These are phyloP conservation scores for Lentinula sp. DNA, from an alignment of 768 basidiomycete species.

Conservation along the genomic window DNA sequence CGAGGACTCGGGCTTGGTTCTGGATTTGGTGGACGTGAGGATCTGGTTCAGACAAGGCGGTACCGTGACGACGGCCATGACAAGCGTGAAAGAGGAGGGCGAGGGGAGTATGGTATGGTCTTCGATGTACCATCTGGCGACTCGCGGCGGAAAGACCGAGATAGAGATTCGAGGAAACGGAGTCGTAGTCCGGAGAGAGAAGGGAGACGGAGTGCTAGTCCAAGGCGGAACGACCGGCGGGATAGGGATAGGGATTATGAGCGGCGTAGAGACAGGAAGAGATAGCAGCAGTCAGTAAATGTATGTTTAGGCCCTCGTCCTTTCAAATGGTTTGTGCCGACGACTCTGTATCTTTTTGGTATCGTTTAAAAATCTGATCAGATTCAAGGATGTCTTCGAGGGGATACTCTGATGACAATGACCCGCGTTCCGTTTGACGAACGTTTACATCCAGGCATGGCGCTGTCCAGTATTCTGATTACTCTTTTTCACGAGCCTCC, in stretches of 20 bases:
- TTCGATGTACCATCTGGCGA: conserved; percentile 64
- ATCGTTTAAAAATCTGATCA: no score
- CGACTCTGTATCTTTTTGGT: no score
- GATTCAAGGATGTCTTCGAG: no score
- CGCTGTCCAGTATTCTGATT: no score
- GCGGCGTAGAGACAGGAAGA: conserved; percentile 3
- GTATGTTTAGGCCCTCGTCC: no score
- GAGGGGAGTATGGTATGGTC: conserved; percentile 66
- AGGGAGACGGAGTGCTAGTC: conserved; percentile 5
- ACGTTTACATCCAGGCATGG: no score
- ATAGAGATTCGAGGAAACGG: conserved; percentile 43
- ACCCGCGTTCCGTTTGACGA: no score
- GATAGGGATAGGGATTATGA: conserved; percentile 18
- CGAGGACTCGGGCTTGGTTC: conserved; percentile 36
- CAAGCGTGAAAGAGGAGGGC: conserved; percentile 17
- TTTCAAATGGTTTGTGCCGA: no score
- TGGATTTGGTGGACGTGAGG: conserved; percentile 67
- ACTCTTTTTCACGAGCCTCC: no score
- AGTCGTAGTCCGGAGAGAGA: conserved; percentile 41
- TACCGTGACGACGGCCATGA: conserved; percentile 48
- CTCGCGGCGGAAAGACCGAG: conserved; percentile 41
- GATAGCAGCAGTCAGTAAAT: neutral
- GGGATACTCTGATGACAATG: no score
- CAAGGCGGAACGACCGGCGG: conserved; percentile 15
- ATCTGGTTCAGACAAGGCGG: conserved; percentile 65